These are phyloP conservation scores for Rhodotorula sp. DNA, from an alignment of 1,284 basidiomycete genomes.

Conservation along the genomic window DNA sequence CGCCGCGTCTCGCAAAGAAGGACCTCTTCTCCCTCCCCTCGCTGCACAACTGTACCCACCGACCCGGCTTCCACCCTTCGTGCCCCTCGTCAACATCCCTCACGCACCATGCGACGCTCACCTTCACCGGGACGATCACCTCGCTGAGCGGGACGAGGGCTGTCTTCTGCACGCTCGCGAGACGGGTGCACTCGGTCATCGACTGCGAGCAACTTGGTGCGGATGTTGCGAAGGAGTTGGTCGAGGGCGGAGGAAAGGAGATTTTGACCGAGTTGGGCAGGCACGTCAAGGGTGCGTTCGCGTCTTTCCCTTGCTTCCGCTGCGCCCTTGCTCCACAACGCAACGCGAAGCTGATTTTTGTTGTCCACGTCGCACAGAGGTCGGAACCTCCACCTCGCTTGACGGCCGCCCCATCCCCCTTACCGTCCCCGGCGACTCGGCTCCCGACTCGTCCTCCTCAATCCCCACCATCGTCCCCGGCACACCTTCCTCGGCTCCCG, in stretches of 20 bases:
- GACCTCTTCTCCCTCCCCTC: neutral
- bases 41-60: constrained; percentile 11
- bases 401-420: constrained; percentile 33
- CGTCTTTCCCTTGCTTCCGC: neutral
- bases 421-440: constrained; percentile 4
- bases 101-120: constrained; percentile 54
- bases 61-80: neutral
- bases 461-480: neutral
- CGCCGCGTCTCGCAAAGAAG: neutral
- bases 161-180: constrained; percentile 64
- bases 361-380: neutral
- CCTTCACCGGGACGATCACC: constrained; percentile 74
- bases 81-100: neutral
- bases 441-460: neutral
- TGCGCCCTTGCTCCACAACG: too few relatives aligned
- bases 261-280: constrained; percentile 75
- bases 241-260: constrained; percentile 66
- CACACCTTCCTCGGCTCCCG: neutral
- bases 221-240: constrained; percentile 63
- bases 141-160: constrained; percentile 68
- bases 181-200: constrained; percentile 57
- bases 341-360: neutral
- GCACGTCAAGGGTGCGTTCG: constrained; percentile 58
- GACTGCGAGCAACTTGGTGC: constrained; percentile 70
- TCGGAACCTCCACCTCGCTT: constrained; percentile 12